These are phyloP conservation scores for Mycena polygramma DNA, from an alignment of 768 basidiomycete genomes.

Conservation along the genomic window DNA sequence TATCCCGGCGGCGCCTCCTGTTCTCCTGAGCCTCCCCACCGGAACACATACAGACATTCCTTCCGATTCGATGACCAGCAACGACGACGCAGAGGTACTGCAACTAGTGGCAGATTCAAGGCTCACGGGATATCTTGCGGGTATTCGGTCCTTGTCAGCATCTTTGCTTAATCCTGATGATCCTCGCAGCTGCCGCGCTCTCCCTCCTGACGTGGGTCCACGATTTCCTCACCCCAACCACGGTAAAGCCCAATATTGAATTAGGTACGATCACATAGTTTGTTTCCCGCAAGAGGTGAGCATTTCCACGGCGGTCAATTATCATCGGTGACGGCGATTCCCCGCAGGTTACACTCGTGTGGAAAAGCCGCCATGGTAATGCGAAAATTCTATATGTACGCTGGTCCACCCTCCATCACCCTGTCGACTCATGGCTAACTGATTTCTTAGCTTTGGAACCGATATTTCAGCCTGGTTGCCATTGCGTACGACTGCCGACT, in stretches of 20 bases:
- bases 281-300: constrained; percentile 18
- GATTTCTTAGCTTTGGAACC: constrained; percentile 16
- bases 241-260: too few relatives aligned
- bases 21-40: too few relatives aligned
- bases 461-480: constrained; percentile 29
- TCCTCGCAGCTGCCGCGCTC: neutral
- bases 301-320: too few relatives aligned
- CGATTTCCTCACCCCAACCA: too few relatives aligned
- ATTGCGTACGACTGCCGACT: neutral
- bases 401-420: neutral
- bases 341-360: constrained; percentile 20
- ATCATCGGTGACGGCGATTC: neutral
- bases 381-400: constrained; percentile 23
- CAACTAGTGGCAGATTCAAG: constrained; percentile 19
- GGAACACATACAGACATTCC: too few relatives aligned
- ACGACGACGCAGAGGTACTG: constrained; percentile 3
- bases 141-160: neutral
- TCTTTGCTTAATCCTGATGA: neutral
- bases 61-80: constrained; percentile 1
- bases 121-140: constrained; percentile 18
- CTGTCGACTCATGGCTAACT: neutral
- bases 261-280: constrained; percentile 17
- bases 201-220: constrained; percentile 8
- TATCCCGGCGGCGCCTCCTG: too few relatives aligned
- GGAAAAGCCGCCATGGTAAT: constrained; percentile 9